Percentiles rank a stretch among this genome's conserved stretches.
phyloP scores from a whole-genome alignment of 805 yeast genomes.

The Nakazawaea populi region DNA sequence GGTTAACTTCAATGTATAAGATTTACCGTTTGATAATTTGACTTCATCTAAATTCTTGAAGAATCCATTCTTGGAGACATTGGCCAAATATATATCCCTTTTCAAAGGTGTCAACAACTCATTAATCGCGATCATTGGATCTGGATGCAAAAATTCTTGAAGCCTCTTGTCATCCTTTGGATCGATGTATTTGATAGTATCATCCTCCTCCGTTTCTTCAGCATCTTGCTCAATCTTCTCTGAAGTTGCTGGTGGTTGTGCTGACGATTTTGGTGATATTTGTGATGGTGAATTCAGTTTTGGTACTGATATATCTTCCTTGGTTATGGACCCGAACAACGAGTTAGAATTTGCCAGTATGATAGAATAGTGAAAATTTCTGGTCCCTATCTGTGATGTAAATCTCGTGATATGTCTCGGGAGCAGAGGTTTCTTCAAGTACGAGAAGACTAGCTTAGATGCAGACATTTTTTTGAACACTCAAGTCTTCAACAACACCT shows the following conservation, averaged over 20 bases:
- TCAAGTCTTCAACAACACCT: no score
- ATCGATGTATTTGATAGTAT: slow-evolving; percentile 15
- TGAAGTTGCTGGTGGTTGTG: neutral
- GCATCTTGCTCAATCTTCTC: slow-evolving; percentile 1
- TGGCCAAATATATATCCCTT: slow-evolving; percentile 52
- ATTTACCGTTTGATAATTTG: slow-evolving; percentile 33
- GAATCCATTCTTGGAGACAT: slow-evolving; percentile 58
- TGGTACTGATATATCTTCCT: neutral
- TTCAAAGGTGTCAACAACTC: slow-evolving; percentile 65
- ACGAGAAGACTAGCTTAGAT: neutral
- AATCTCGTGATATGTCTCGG: slow-evolving; percentile 2
- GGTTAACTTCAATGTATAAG: slow-evolving; percentile 53
- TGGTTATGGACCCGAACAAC: neutral
- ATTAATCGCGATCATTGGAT: slow-evolving; percentile 50
- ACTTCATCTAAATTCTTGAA: slow-evolving; percentile 59
- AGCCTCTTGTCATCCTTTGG: slow-evolving; percentile 28
- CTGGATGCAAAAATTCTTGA: slow-evolving; percentile 46
- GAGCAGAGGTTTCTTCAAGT: neutral
- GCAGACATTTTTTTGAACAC: neutral
- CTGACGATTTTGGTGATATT: neutral
- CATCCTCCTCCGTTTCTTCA: neutral
- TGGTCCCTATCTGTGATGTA: slow-evolving; percentile 3
- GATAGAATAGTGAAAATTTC: neutral
- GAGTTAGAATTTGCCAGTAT: neutral
- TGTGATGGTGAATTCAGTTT: neutral